A percentile compares a stretch with the other conserved stretches of the same genome.
These are phyloP conservation scores for Ogataea wickerhamii DNA, from an alignment of 805 yeast species.

Conservation along the genomic window DNA sequence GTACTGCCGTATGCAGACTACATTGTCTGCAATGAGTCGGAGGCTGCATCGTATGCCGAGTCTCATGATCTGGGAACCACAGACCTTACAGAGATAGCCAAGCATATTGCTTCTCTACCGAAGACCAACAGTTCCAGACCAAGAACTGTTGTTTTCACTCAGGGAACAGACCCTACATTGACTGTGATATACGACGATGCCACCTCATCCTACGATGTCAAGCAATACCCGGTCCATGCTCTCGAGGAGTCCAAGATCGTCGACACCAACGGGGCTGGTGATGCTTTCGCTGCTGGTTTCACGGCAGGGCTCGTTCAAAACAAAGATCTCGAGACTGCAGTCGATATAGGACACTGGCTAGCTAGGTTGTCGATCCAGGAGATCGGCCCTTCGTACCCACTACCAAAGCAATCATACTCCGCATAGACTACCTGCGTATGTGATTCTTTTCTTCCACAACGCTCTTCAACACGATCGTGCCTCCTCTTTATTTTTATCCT, in stretches of 20 bases:
- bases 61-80: constrained; percentile 62
- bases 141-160: constrained; percentile 92
- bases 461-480: constrained; percentile 1
- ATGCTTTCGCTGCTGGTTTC: constrained; percentile 96
- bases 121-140: constrained; percentile 63
- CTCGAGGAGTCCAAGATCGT: constrained; percentile 64
- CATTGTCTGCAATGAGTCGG: constrained; percentile 94
- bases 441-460: neutral
- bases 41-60: constrained; percentile 92
- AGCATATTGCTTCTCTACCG: constrained; percentile 73
- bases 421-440: constrained; percentile 4
- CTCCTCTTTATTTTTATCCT: neutral
- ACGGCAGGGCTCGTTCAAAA: constrained; percentile 82
- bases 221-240: constrained; percentile 65
- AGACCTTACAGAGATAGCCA: constrained; percentile 76
- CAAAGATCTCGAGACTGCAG: constrained; percentile 52
- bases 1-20: constrained; percentile 84
- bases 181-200: constrained; percentile 57
- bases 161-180: constrained; percentile 89
- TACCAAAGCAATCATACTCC: constrained; percentile 57
- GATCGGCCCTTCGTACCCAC: constrained; percentile 92
- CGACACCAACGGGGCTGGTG: constrained; percentile 99
- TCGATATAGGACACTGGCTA: constrained; percentile 94
- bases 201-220: constrained; percentile 43
- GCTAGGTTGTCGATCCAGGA: constrained; percentile 90